A percentile compares a stretch with the other conserved stretches of the same genome.
Conservation (phyloP, 768 basidiomycete species). For the Boletus rubroflammeus region DNA sequence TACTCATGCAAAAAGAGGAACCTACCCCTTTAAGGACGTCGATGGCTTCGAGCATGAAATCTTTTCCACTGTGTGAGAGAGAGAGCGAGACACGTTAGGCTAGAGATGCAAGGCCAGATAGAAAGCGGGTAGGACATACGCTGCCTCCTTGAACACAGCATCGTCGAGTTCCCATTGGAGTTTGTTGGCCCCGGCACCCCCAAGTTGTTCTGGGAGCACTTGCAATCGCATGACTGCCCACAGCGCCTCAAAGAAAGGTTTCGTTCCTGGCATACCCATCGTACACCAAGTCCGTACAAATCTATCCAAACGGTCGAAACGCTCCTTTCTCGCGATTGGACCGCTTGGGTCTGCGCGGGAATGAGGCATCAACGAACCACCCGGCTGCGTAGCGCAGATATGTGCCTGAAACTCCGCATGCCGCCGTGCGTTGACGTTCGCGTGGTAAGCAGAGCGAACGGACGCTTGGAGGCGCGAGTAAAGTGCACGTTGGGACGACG, state of each 20-base stretch:
- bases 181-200: conserved; percentile 69
- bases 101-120: conserved; percentile 4
- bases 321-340: conserved; percentile 67
- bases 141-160: conserved; percentile 90
- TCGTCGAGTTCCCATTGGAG: conserved; percentile 93
- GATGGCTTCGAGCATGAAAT: conserved; percentile 91
- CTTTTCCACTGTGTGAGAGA: conserved; percentile 65
- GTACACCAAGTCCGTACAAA: conserved; percentile 84
- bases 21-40: conserved; percentile 86
- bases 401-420: conserved; percentile 86
- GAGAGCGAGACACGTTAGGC: conserved; percentile 14
- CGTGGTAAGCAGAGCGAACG: conserved; percentile 81
- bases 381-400: conserved; percentile 71
- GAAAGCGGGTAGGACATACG: conserved; percentile 52
- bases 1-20: conserved; percentile 15
- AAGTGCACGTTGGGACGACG: conserved; percentile 80
- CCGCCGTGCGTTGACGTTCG: conserved; percentile 69
- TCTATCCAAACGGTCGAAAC: conserved; percentile 67
- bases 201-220: conserved; percentile 72
- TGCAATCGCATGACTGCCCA: conserved; percentile 84
- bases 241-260: conserved; percentile 64
- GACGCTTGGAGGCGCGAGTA: conserved; percentile 85
- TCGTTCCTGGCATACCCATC: conserved; percentile 83
- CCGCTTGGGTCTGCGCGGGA: conserved; percentile 65
- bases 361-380: conserved; percentile 74